Evolutionary conservation across 2,329 filamentous ascomycete genomes (phyloP).

Genomic region (Venturia aucupariae): DNA sequence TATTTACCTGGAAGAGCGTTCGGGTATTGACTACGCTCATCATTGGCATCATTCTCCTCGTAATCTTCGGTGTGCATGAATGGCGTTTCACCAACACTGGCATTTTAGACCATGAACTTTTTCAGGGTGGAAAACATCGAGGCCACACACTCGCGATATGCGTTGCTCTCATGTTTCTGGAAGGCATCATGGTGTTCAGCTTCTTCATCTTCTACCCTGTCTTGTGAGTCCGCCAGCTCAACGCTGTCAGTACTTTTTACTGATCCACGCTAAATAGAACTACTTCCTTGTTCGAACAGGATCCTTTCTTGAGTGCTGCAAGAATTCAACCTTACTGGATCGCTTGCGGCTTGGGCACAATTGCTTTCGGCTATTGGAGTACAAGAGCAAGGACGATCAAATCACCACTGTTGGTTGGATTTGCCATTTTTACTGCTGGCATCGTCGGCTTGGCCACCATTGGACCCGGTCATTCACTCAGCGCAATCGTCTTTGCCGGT

Average conservation of each 20-base stretch:
- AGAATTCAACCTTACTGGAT: background rate
- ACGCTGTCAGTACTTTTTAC: background rate
- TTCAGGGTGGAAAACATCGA: conserved; percentile 4
- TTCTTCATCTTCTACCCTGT: conserved; percentile 14
- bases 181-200: conserved; percentile 11
- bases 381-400: background rate
- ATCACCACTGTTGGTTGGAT: background rate
- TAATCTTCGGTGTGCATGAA: background rate
- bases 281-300: background rate
- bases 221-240: background rate
- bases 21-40: background rate
- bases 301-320: background rate
- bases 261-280: background rate
- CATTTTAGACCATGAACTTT: conserved; percentile 11
- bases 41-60: background rate
- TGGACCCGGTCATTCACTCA: background rate
- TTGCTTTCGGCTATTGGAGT: background rate
- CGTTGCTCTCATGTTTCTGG: conserved; percentile 10
- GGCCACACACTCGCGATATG: conserved; percentile 9
- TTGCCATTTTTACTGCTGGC: background rate
- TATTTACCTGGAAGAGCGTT: background rate
- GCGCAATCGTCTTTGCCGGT: conserved; percentile 5
- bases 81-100: conserved; percentile 10
- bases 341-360: background rate
- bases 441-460: conserved; percentile 7